A percentile compares a stretch with the other conserved stretches of the same genome.
Conservation (phyloP, 163 green algal species). For the Coccomyxa subellipsoidea region DNA sequence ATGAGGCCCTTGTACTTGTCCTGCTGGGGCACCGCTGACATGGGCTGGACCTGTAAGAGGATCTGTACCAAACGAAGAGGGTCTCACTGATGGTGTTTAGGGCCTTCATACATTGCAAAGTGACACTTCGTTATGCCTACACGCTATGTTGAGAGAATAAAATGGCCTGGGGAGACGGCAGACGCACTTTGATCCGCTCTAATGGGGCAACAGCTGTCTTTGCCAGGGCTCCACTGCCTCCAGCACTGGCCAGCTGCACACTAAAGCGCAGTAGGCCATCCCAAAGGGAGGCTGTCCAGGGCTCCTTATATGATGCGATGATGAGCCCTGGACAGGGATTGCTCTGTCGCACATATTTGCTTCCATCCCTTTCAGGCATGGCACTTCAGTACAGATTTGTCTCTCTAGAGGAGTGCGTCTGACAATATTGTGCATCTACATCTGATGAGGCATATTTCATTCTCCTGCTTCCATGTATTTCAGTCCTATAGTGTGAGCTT, state of each 20-base stretch:
- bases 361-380: background rate
- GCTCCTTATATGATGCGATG: conserved; percentile 6
- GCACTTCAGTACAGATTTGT: too few species aligned
- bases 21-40: conserved; percentile 22
- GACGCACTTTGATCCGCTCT: conserved; percentile 55
- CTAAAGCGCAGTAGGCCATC: conserved; percentile 31
- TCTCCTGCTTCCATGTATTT: too few species aligned
- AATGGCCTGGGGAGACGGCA: too few species aligned
- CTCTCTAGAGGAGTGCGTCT: too few species aligned
- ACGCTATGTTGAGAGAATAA: too few species aligned
- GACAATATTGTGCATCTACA: too few species aligned
- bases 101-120: too few species aligned
- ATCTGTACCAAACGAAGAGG: conserved; percentile 58
- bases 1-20: conserved; percentile 38
- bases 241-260: conserved; percentile 44
- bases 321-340: background rate
- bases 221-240: conserved; percentile 46
- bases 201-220: conserved; percentile 62
- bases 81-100: too few species aligned
- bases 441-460: too few species aligned
- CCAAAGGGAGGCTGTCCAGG: background rate
- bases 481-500: too few species aligned
- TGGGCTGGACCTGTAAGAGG: conserved; percentile 54
- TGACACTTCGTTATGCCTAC: too few species aligned
- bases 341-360: background rate